Evolutionary conservation across 331 rosid species (phyloP), one percentile per base, ranked within the genome.

Genomic region (Malus hybrid): DNA sequence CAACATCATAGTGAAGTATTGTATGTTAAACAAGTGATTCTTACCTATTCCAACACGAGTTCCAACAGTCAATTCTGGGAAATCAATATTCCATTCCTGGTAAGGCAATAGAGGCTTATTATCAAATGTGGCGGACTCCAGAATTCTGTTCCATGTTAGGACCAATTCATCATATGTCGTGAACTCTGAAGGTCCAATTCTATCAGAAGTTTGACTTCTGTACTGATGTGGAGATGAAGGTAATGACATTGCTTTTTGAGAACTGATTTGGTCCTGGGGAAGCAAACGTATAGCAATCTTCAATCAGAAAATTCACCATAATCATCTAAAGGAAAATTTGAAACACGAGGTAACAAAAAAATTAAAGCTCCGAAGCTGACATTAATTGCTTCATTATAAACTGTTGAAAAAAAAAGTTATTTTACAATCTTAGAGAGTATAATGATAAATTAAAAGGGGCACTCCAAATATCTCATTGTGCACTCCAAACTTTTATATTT

Each of bases 41-140:
- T 81, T 82, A 90, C 99, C 99, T 60, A 95, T 95, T 69, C 99
- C 99, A 62, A 95, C 95, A 60, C 99, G 98, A 64, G 89, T 92
- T 84, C 97, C 98, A 77, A 95, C 98, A 42, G 87, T 90, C 79
- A 95, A 77, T 73, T 95, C 99, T 27, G 97, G 80, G 91, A 83
- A 95, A 85, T 95, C 96, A 72, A 95, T 88, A 81, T 90, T 87
- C 99, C 99, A 95, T 80, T 87, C 96, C 67, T 87, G 88, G 85
- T 89, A 95, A 50, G 96, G 94, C 71, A 95, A 83, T 15, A 95
- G 79, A 73, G 98, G 92, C 77, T 83, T 90, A 79, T 89, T 85
- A 75, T 90, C 79, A 81, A 85, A 90, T 84, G 85, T 82, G 57
- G 88, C 82, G 13, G 98, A 90, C 75, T 92, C 93, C 69, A 95